Percentiles rank a stretch among this genome's conserved stretches.
Conservation (phyloP, 192 early-diverging fungal species). For the Martensiomyces pterosporus region DNA sequence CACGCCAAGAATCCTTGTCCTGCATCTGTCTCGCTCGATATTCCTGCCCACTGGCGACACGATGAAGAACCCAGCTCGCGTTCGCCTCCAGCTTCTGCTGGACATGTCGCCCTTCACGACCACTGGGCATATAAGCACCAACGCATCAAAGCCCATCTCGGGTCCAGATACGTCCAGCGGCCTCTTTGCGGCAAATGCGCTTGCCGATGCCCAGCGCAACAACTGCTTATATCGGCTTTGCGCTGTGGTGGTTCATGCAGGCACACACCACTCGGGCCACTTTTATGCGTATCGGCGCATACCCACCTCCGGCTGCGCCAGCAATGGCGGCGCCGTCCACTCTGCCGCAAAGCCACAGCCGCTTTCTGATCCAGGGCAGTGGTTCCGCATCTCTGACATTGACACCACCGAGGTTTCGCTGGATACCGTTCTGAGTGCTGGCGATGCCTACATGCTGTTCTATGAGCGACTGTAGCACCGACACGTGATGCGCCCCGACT, state of each 20-base stretch:
- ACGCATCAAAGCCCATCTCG: constrained; percentile 50
- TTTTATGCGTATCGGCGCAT: constrained; percentile 82
- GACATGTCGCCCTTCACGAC: constrained; percentile 78
- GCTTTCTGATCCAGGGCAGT: constrained; percentile 16
- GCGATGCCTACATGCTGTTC: constrained; percentile 50
- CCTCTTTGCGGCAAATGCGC: constrained; percentile 10
- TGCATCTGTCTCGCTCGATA: constrained; percentile 84
- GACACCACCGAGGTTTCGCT: constrained; percentile 40
- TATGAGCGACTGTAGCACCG: constrained; percentile 38
- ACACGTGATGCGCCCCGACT: not conserved
- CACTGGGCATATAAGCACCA: constrained; percentile 57
- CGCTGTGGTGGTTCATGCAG: constrained; percentile 81
- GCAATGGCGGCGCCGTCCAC: not conserved
- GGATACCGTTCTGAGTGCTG: constrained; percentile 42
- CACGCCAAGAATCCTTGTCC: constrained; percentile 71
- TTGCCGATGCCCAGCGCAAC: constrained; percentile 16
- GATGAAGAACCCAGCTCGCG: constrained; percentile 75
- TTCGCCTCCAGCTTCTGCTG: constrained; percentile 65
- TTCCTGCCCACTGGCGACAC: constrained; percentile 62
- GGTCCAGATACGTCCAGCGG: constrained; percentile 6
- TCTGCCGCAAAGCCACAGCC: not conserved
- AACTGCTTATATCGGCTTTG: constrained; percentile 64
- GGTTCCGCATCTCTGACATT: constrained; percentile 67
- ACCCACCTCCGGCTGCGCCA: not conserved
- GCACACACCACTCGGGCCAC: constrained; percentile 84